Percentiles rank a stretch among this genome's conserved stretches.
These are phyloP conservation scores for Curvularia eragrostidis DNA, from an alignment of 2,329 filamentous ascomycete species.

Conservation along the genomic window DNA sequence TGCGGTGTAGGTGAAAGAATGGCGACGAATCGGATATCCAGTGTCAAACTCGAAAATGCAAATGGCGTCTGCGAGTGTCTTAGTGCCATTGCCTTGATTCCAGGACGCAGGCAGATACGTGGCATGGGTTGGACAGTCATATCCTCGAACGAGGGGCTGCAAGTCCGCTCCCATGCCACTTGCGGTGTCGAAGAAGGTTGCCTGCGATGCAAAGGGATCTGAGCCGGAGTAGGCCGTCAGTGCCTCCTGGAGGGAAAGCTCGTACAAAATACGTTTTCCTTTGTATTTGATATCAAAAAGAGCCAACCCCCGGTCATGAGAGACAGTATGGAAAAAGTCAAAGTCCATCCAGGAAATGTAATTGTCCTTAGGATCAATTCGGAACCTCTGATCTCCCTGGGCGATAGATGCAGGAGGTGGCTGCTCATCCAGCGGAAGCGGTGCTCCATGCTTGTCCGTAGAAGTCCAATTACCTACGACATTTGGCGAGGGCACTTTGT, in stretches of 20 bases:
- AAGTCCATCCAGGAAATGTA: constrained; percentile 62
- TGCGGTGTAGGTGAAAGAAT: constrained; percentile 22
- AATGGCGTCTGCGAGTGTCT: constrained; percentile 44
- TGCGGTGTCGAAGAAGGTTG: constrained; percentile 57
- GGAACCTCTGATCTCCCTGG: constrained; percentile 52
- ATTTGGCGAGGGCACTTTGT: constrained; percentile 57
- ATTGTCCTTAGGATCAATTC: constrained; percentile 52
- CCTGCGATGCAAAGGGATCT: constrained; percentile 57
- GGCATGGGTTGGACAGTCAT: constrained; percentile 61
- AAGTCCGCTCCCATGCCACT: constrained; percentile 58
- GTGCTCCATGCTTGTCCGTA: constrained; percentile 52
- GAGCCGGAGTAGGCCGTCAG: constrained; percentile 61
- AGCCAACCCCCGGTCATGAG: constrained; percentile 57
- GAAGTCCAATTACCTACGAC: constrained; percentile 58
- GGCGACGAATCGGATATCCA: constrained; percentile 43
- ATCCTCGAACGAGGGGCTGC: constrained; percentile 55
- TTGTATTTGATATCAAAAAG: constrained; percentile 63
- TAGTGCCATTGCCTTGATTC: constrained; percentile 46
- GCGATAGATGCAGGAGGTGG: constrained; percentile 60
- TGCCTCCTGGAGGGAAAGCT: constrained; percentile 63
- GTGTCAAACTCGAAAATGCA: constrained; percentile 50
- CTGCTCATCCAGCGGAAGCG: constrained; percentile 58
- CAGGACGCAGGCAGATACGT: constrained; percentile 60
- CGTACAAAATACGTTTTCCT: constrained; percentile 63
- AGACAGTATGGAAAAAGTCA: constrained; percentile 60